These are phyloP conservation scores for Clitopilus hobsonii DNA, from an alignment of 768 basidiomycete genomes.

Conservation along the genomic window DNA sequence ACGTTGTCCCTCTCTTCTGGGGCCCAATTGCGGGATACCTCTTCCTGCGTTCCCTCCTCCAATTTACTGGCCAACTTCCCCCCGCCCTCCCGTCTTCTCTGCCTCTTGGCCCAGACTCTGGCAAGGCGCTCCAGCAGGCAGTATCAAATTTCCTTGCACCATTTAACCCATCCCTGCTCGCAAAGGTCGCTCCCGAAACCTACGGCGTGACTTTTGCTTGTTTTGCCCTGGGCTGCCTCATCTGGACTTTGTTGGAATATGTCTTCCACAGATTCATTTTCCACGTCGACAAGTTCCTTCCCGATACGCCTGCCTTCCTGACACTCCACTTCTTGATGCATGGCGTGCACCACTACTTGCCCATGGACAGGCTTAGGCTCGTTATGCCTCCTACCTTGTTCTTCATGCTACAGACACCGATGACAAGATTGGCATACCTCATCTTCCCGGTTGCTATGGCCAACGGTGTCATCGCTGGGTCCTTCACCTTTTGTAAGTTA, in stretches of 20 bases:
- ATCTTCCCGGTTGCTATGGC: slow-evolving; percentile 83
- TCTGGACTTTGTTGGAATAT: slow-evolving; percentile 97
- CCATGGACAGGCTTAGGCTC: slow-evolving; percentile 93
- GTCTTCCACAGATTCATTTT: slow-evolving; percentile 93
- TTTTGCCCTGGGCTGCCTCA: slow-evolving; percentile 80
- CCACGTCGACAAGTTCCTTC: slow-evolving; percentile 86
- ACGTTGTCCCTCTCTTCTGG: slow-evolving; percentile 90
- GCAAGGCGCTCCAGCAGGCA: not conserved
- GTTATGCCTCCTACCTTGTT: slow-evolving; percentile 97
- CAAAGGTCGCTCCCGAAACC: slow-evolving; percentile 44
- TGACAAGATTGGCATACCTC: slow-evolving; percentile 78
- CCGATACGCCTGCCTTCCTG: slow-evolving; percentile 77
- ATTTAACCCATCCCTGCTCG: slow-evolving; percentile 49
- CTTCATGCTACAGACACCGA: slow-evolving; percentile 69
- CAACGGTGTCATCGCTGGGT: slow-evolving; percentile 88
- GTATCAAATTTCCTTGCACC: slow-evolving; percentile 43
- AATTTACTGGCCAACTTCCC: slow-evolving; percentile 75
- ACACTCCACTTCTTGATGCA: slow-evolving; percentile 90
- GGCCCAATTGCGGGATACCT: slow-evolving; percentile 79
- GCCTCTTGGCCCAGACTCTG: not conserved
- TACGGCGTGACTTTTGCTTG: slow-evolving; percentile 54
- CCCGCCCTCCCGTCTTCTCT: not conserved
- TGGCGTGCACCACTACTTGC: slow-evolving; percentile 96
- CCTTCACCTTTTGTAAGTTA: slow-evolving; percentile 68
- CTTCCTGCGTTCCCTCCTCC: slow-evolving; percentile 74